Evolutionary conservation across 495 filamentous ascomycete genomes (phyloP), one percentile per base, ranked within the genome.

Genomic region (Lasiosphaeria hispida): DNA sequence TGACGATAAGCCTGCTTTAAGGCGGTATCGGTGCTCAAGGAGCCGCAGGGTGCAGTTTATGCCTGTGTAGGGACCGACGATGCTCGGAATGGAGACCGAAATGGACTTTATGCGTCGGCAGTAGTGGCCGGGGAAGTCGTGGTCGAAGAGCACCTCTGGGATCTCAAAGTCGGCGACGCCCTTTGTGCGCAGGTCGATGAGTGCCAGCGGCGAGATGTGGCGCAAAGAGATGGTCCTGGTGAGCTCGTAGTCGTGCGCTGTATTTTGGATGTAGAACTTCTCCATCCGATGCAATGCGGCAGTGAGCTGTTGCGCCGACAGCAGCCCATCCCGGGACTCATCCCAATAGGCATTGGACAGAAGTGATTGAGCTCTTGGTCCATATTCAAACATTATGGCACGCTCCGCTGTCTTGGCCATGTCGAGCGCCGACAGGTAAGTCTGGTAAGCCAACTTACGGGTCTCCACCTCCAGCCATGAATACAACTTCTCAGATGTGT

Each of bases 51-150:
- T 49, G 10, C 8, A 4, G 47, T 13, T 14, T 2, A 49, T 8
- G 47, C 8, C 7, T 1, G 47, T 14, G 33, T 69, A 63, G 1
- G 70, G 68, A 0, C 69, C 71, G 17, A 63, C 44, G 3, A 71
- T 37, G 57, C 65, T 69, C 4, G 69, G 69, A 38, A 58, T 58
- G 8, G 55, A 44, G 0, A 69, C 17, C n/a, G 53, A 3, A 0
- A 69, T 55, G 17, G 57, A 41, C 38, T 57, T 58, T 60, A 74
- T 72, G 23, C 72, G 67, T 0, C 75, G 73, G 33, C 36, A 48
- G 65, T 71, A 76, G 62, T 77, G 74, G 14, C 75, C 74, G 9
- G 75, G 75, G 49, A 70, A 75, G 62, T 78, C 75, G 7, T 74
- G 34, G 53, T 78, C 75, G 42, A 75, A 75, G 2, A 75, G 55